Conservation (phyloP, 2,329 filamentous ascomycete genomes). For the Eutypa lata region DNA sequence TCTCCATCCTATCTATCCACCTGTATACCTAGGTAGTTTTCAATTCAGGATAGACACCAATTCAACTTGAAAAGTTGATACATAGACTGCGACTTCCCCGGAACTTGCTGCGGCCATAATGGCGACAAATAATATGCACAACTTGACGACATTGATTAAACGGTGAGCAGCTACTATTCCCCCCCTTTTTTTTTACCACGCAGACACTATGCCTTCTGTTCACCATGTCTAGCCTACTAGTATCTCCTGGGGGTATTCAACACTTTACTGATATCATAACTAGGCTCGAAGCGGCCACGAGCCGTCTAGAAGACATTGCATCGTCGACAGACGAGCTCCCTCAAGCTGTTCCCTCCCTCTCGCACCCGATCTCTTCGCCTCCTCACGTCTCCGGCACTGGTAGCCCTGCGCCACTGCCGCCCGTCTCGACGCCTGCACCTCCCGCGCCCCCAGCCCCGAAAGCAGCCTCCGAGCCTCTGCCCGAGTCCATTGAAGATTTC, state of each 20-base stretch:
- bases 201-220: not conserved
- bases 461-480: constrained; percentile 53
- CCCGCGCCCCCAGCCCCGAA: constrained; percentile 33
- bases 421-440: constrained; percentile 26
- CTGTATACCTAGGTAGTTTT: not conserved
- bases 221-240: constrained; percentile 8
- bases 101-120: constrained; percentile 39
- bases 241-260: constrained; percentile 4
- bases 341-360: constrained; percentile 45
- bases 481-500: constrained; percentile 82
- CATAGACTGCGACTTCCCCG: not conserved
- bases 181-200: constrained; percentile 3
- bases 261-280: constrained; percentile 43
- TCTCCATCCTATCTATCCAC: not conserved
- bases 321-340: constrained; percentile 65
- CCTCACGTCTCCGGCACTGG: constrained; percentile 30
- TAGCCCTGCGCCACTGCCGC: constrained; percentile 40
- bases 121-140: constrained; percentile 87
- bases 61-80: no score
- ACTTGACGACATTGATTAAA: constrained; percentile 96
- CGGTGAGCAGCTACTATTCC: constrained; percentile 74
- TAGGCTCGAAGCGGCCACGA: constrained; percentile 96
- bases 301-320: constrained; percentile 93
- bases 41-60: no score
- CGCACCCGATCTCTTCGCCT: constrained; percentile 35